Conservation (phyloP, 306 rosid genomes). For the Sicyos baderoa region DNA sequence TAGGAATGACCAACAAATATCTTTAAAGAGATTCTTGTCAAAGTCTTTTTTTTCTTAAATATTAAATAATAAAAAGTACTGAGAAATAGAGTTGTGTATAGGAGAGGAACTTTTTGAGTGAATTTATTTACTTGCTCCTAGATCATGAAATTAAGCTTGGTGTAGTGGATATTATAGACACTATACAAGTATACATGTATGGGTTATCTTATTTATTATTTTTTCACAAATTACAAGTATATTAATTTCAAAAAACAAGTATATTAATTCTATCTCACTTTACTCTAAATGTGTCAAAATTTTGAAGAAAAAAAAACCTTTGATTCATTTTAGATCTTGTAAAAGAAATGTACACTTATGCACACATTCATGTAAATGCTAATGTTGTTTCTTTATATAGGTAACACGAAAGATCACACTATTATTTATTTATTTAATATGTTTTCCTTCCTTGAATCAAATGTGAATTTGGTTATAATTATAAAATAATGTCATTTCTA, state of each 20-base stretch:
- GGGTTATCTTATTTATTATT: too few species aligned
- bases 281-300: background rate
- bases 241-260: background rate
- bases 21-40: background rate
- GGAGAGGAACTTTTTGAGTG: background rate
- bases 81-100: background rate
- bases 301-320: background rate
- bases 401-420: background rate
- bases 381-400: background rate
- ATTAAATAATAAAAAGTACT: background rate
- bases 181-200: too few species aligned
- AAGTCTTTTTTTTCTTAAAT: background rate
- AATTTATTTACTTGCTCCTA: background rate
- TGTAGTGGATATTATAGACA: too few species aligned
- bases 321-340: background rate
- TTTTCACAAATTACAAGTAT: background rate
- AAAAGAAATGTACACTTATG: background rate
- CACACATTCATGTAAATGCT: background rate
- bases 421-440: background rate
- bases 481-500: background rate
- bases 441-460: too few species aligned
- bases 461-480: background rate
- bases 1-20: background rate
- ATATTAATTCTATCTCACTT: background rate
- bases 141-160: too few species aligned